phyloP scores from a whole-genome alignment of 148 eudicot species.

The Oxyria digyna region DNA sequence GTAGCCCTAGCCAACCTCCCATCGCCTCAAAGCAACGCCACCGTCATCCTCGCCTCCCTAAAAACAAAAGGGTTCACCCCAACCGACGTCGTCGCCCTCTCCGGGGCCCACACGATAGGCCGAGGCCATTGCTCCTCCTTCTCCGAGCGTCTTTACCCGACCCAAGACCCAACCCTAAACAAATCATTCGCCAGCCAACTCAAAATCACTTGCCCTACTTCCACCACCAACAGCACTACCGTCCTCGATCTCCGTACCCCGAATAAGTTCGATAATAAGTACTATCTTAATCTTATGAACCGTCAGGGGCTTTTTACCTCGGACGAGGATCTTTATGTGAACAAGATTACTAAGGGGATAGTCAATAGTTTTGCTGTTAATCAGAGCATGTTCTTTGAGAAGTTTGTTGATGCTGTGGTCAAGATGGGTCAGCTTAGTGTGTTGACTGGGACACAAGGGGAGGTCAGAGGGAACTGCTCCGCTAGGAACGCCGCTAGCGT shows the following conservation, averaged over 20 bases:
- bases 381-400: slow-evolving; percentile 28
- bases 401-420: slow-evolving; percentile 25
- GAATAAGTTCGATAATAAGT: slow-evolving; percentile 30
- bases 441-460: slow-evolving; percentile 29
- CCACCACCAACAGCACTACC: slow-evolving; percentile 12
- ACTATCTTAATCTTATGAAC: slow-evolving; percentile 27
- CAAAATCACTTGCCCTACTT: slow-evolving; percentile 20
- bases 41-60: slow-evolving; percentile 13
- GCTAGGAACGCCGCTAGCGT: slow-evolving; percentile 15
- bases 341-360: slow-evolving; percentile 18
- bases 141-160: slow-evolving; percentile 23
- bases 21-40: slow-evolving; percentile 18
- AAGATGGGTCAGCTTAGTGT: slow-evolving; percentile 37
- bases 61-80: slow-evolving; percentile 14
- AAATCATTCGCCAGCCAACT: slow-evolving; percentile 19
- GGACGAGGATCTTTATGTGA: slow-evolving; percentile 26
- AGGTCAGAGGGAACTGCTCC: slow-evolving; percentile 30
- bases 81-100: slow-evolving; percentile 36
- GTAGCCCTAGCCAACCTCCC: slow-evolving; percentile 26
- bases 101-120: slow-evolving; percentile 41
- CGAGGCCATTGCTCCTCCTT: slow-evolving; percentile 26
- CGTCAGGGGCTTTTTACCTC: slow-evolving; percentile 32
- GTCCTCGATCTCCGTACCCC: slow-evolving; percentile 28
- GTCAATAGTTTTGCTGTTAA: slow-evolving; percentile 22
- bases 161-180: slow-evolving; percentile 25